phyloP scores from a whole-genome alignment of 169 alveolate genomes.

The Nephromyces sp. region DNA sequence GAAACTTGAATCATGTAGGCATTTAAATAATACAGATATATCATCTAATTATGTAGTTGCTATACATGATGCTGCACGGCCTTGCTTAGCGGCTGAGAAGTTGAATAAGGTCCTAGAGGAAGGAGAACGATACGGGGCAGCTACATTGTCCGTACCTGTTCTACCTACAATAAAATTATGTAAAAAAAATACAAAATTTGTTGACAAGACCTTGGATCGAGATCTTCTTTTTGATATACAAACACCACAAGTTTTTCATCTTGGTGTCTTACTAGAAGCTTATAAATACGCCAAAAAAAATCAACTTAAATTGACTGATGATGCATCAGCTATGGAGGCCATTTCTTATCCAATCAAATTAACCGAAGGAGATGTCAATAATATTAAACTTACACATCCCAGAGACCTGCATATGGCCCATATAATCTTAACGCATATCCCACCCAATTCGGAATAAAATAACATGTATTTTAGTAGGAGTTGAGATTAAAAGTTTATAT shows the following conservation, averaged over 20 bases:
- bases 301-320: background rate
- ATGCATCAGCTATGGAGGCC: background rate
- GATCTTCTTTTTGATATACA: slow-evolving; percentile 1
- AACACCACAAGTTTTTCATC: slow-evolving; percentile 4
- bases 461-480: too few relatives aligned
- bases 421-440: too few relatives aligned
- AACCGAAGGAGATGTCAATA: background rate
- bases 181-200: background rate
- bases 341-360: background rate
- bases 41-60: background rate
- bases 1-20: background rate
- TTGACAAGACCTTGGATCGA: background rate
- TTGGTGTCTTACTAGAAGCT: background rate
- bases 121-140: background rate
- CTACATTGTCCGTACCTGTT: slow-evolving; percentile 1
- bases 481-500: too few relatives aligned
- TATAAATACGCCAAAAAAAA: background rate
- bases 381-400: background rate
- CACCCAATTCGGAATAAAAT: too few relatives aligned
- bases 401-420: background rate
- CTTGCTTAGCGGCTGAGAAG: background rate
- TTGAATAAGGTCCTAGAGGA: background rate
- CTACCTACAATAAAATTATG: background rate
- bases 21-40: background rate
- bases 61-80: slow-evolving; percentile 5